These are phyloP conservation scores for Neurospora terricola DNA, from an alignment of 495 filamentous ascomycete genomes.

Conservation along the genomic window DNA sequence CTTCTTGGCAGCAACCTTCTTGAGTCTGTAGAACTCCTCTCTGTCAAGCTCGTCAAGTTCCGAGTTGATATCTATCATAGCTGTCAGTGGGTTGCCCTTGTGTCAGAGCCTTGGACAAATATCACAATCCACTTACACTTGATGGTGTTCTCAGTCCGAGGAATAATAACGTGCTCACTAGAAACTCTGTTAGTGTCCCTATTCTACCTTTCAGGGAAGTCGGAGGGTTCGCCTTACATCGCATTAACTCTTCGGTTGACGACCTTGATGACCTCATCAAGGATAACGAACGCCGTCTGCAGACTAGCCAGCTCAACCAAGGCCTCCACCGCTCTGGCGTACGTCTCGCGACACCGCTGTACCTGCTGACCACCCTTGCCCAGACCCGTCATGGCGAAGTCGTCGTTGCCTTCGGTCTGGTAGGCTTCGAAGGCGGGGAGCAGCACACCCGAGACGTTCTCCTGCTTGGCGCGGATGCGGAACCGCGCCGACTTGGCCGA, in stretches of 20 bases:
- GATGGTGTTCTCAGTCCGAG: conserved; percentile 96
- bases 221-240: conserved; percentile 46
- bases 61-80: conserved; percentile 76
- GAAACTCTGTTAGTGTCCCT: not conserved
- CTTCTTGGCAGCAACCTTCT: conserved; percentile 97
- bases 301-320: conserved; percentile 93
- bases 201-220: not conserved
- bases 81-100: not conserved
- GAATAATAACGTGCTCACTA: conserved; percentile 94
- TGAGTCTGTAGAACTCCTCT: conserved; percentile 96
- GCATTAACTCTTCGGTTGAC: conserved; percentile 98
- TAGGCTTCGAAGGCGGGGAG: conserved; percentile 88
- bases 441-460: conserved; percentile 96
- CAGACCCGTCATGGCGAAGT: conserved; percentile 91
- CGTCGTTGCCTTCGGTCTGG: conserved; percentile 77
- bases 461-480: conserved; percentile 84
- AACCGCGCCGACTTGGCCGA: conserved; percentile 88
- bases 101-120: not conserved
- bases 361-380: conserved; percentile 98
- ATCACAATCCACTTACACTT: conserved; percentile 53
- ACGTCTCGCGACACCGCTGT: conserved; percentile 88
- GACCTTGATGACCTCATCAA: conserved; percentile 99
- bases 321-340: conserved; percentile 93
- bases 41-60: conserved; percentile 96
- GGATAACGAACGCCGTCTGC: conserved; percentile 94